These are phyloP conservation scores for Stereum hirsutum DNA, from an alignment of 1,284 basidiomycete species.

Conservation along the genomic window DNA sequence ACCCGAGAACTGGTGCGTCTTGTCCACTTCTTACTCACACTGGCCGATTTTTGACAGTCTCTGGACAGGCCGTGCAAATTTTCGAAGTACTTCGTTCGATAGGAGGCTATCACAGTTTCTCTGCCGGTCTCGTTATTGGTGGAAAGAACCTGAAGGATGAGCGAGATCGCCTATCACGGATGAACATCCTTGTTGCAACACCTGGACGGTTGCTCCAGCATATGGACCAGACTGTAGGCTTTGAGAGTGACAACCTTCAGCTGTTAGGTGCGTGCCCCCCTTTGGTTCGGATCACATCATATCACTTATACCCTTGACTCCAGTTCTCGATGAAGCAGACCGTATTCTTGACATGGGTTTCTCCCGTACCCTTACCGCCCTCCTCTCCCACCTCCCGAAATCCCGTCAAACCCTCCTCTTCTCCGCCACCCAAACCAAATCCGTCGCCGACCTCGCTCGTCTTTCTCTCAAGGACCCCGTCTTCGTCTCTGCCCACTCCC, in stretches of 20 bases:
- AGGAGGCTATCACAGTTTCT: constrained; percentile 87
- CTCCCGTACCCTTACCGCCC: constrained; percentile 80
- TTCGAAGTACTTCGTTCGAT: constrained; percentile 93
- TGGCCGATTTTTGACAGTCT: neutral
- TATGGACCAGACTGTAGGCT: constrained; percentile 96
- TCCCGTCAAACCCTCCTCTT: constrained; percentile 92
- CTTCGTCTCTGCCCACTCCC: constrained; percentile 56
- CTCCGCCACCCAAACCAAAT: constrained; percentile 94
- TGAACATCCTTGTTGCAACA: constrained; percentile 98
- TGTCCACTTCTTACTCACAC: neutral
- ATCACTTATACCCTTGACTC: constrained; percentile 6
- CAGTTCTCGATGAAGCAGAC: constrained; percentile 95
- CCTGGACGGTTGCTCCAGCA: constrained; percentile 94
- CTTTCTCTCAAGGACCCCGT: constrained; percentile 84
- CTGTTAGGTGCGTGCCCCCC: constrained; percentile 60
- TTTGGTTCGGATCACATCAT: constrained; percentile 1
- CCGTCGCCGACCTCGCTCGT: constrained; percentile 83
- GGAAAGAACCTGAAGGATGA: constrained; percentile 97
- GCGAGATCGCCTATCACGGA: constrained; percentile 76
- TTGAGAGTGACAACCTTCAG: constrained; percentile 87
- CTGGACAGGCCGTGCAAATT: constrained; percentile 81
- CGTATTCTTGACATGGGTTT: constrained; percentile 97
- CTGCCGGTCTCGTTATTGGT: constrained; percentile 93
- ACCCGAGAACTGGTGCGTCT: constrained; percentile 83
- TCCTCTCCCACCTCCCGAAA: constrained; percentile 81